Conservation (phyloP, 306 rosid species). For the Corylus heterophylla region DNA sequence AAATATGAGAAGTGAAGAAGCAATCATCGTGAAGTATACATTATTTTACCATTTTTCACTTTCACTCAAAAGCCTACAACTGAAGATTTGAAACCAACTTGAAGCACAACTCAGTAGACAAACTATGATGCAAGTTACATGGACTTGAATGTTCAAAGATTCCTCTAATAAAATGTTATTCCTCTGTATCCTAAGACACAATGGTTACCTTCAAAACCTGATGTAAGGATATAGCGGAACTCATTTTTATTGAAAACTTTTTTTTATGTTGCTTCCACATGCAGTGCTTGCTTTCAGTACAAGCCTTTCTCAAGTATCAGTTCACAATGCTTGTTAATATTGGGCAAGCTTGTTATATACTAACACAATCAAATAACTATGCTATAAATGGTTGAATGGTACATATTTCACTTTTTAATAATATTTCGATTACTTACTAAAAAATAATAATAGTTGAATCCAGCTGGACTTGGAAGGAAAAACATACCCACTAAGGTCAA, state of each 20-base stretch:
- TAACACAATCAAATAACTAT: neutral
- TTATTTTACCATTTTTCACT: neutral
- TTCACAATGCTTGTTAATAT: neutral
- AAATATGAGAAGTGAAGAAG: neutral
- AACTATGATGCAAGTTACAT: neutral
- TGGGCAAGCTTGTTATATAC: too few relatives aligned
- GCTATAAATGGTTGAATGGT: too few relatives aligned
- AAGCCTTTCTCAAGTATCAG: neutral
- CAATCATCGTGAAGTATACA: neutral
- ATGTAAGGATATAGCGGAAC: neutral
- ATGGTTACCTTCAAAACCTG: neutral
- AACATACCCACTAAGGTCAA: constrained; percentile 94
- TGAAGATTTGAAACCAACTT: constrained; percentile 4
- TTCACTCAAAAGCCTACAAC: neutral
- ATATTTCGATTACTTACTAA: too few relatives aligned
- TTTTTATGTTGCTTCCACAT: neutral
- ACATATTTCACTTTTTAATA: too few relatives aligned
- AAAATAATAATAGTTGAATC: neutral
- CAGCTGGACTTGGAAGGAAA: constrained; percentile 10
- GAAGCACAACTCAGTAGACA: neutral
- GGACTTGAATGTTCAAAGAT: neutral
- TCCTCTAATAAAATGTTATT: neutral
- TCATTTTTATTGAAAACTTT: neutral
- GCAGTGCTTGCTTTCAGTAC: neutral
- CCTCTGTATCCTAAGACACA: neutral